Conservation (phyloP, 1,284 basidiomycete genomes). For the Naganishia cerealis region DNA sequence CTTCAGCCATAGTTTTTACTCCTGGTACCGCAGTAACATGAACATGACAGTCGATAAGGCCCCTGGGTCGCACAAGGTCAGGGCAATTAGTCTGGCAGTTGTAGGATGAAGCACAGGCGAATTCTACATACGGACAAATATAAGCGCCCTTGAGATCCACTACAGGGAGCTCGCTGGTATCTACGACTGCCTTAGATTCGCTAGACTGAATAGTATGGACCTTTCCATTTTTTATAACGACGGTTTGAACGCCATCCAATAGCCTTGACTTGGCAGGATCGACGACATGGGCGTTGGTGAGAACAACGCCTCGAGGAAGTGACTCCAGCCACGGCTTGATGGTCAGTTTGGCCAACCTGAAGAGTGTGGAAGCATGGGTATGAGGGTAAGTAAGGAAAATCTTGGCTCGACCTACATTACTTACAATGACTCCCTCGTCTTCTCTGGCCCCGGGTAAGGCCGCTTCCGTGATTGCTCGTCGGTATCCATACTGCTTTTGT, state of each 20-base stretch:
- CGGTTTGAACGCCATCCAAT: slow-evolving; percentile 45
- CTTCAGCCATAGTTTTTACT: slow-evolving; percentile 53
- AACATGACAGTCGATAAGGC: slow-evolving; percentile 57
- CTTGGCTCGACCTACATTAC: not conserved
- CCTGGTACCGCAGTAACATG: slow-evolving; percentile 57
- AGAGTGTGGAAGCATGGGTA: not conserved
- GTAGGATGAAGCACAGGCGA: too few relatives aligned
- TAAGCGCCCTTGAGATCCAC: slow-evolving; percentile 53
- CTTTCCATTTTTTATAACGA: slow-evolving; percentile 49
- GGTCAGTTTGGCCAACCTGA: slow-evolving; percentile 52
- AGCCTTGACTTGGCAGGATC: slow-evolving; percentile 46
- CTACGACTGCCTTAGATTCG: slow-evolving; percentile 31
- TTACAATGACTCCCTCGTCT: slow-evolving; percentile 20
- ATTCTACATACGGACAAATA: slow-evolving; percentile 50
- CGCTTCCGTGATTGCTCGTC: not conserved
- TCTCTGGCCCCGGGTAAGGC: slow-evolving; percentile 17
- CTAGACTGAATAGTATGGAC: slow-evolving; percentile 45
- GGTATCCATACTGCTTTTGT: not conserved
- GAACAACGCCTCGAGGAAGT: slow-evolving; percentile 41
- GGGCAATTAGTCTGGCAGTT: not conserved
- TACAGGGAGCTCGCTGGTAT: slow-evolving; percentile 39
- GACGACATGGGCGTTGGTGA: slow-evolving; percentile 52
- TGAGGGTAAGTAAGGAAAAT: too few relatives aligned
- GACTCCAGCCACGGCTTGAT: slow-evolving; percentile 54
- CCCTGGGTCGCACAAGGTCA: slow-evolving; percentile 16